Conservation (phyloP, 805 yeast species). For the Tetrapisispora iriomotensis region DNA sequence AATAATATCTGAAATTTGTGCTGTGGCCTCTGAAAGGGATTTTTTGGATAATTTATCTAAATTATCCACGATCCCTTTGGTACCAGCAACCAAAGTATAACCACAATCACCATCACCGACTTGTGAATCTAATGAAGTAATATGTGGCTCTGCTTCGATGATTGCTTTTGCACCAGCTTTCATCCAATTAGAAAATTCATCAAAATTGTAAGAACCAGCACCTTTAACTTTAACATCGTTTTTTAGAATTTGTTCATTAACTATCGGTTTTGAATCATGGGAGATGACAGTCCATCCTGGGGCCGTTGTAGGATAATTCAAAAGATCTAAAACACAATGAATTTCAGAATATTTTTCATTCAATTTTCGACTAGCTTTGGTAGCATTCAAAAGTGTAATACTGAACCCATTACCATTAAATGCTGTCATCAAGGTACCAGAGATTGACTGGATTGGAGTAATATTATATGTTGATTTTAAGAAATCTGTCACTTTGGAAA, state of each 20-base stretch:
- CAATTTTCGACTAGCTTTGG: constrained; percentile 36
- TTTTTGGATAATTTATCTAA: constrained; percentile 35
- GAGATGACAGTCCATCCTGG: constrained; percentile 57
- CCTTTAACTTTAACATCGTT: constrained; percentile 27
- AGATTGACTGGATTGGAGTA: constrained; percentile 56
- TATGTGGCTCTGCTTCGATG: constrained; percentile 64
- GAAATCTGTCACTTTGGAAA: constrained; percentile 45
- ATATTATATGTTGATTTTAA: constrained; percentile 45
- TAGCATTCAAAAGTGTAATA: constrained; percentile 65
- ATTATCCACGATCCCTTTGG: constrained; percentile 53
- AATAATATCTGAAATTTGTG: constrained; percentile 71
- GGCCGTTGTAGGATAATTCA: constrained; percentile 68
- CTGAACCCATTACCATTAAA: constrained; percentile 89
- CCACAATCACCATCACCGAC: constrained; percentile 99
- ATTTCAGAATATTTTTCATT: constrained; percentile 28
- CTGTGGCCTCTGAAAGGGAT: constrained; percentile 44
- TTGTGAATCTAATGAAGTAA: constrained; percentile 74
- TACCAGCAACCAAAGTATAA: constrained; percentile 78
- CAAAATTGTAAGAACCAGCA: constrained; percentile 31
- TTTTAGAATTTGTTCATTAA: constrained; percentile 23
- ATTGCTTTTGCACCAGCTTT: constrained; percentile 42
- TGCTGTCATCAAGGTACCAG: constrained; percentile 80
- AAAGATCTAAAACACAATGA: constrained; percentile 37
- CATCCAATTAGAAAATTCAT: constrained; percentile 30
- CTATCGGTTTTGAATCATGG: constrained; percentile 22